Base-by-base conservation (phyloP, 306 rosid genomes). In the Begonia loranthoides region DNA sequence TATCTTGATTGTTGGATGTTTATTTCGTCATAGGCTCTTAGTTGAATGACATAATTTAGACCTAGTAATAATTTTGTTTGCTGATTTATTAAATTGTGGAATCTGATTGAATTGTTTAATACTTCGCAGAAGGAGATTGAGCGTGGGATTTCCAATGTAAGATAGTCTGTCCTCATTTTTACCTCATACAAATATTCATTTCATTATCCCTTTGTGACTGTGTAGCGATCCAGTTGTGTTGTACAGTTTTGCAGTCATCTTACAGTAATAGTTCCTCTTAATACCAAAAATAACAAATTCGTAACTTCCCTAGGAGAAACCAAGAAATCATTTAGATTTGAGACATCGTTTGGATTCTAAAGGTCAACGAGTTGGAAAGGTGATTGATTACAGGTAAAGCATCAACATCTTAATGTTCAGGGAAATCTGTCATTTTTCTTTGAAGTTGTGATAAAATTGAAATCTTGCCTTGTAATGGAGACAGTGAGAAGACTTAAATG, bases 321-420 rank as follows among this genome's bases (percentile, higher is more conserved):
- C 97, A 13, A 79, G 92, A 70, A 90, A 90, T 70, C 99, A 90
- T 68, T 78, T 90, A 79, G 99, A 90, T 74, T 76, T 90, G 99
- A 86, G 97, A 36, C 92, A 85, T 63, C 97, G 95, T n/a, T 81
- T 90, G 74, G 97, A 90, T 52, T 78, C 97, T 10, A 73, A 65
- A 15, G 97, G 97, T 70, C 95, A 85, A 58, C 95, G 97, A 56
- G 49, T 64, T 57, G 97, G 97, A 57, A 90, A 85, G 66, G 72
- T 90, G 33, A 90, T 90, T 55, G 97, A 90, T 75, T 90, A 90
- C 77, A 84, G 87, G 97, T 89, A 73, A 34, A 28, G 28, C 54
- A 63, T 60, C 68, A 34, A 48, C 49, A 14, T 57, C 50, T 50
- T 52, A 12, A 39, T 46, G 50, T 11, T 67, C 13, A 9, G 45